Evolutionary conservation across 2,329 filamentous ascomycete genomes (phyloP).

Genomic region (Paecilomyces niveus): DNA sequence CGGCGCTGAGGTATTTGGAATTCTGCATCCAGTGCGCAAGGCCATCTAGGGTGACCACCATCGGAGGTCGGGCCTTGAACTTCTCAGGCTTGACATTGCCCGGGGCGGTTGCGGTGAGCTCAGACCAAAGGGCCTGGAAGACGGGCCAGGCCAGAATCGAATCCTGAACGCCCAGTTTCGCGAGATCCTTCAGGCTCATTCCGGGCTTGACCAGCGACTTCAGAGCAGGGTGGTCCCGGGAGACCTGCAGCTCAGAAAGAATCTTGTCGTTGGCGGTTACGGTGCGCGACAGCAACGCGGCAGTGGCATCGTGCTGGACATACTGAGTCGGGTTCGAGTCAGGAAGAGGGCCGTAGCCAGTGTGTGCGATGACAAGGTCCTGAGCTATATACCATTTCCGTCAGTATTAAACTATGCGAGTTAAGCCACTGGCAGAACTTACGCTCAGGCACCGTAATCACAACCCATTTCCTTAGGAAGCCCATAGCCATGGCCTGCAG

Average conservation of each 20-base stretch:
- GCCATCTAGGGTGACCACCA: slow-evolving; percentile 73
- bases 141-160: slow-evolving; percentile 71
- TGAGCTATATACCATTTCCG: slow-evolving; percentile 50
- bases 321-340: slow-evolving; percentile 52
- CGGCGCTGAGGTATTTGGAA: slow-evolving; percentile 65
- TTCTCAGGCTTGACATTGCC: slow-evolving; percentile 35
- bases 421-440: slow-evolving; percentile 19
- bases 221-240: slow-evolving; percentile 51
- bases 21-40: slow-evolving; percentile 73
- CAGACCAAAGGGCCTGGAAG: slow-evolving; percentile 73
- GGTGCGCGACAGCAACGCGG: slow-evolving; percentile 67
- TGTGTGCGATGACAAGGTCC: slow-evolving; percentile 72
- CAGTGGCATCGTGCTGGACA: slow-evolving; percentile 69
- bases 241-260: slow-evolving; percentile 48
- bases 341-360: slow-evolving; percentile 67
- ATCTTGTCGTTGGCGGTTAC: slow-evolving; percentile 63
- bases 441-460: slow-evolving; percentile 88
- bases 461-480: slow-evolving; percentile 77
- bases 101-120: slow-evolving; percentile 54
- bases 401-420: not conserved
- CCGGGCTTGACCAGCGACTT: slow-evolving; percentile 52
- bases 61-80: slow-evolving; percentile 47
- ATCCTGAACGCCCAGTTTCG: slow-evolving; percentile 62
- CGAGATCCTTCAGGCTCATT: slow-evolving; percentile 60
- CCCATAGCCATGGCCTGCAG: slow-evolving; percentile 78